A percentile compares a stretch with the other conserved stretches of the same genome.
These are phyloP conservation scores for Astragalus membranaceus DNA, from an alignment of 306 rosid genomes.

Conservation along the genomic window DNA sequence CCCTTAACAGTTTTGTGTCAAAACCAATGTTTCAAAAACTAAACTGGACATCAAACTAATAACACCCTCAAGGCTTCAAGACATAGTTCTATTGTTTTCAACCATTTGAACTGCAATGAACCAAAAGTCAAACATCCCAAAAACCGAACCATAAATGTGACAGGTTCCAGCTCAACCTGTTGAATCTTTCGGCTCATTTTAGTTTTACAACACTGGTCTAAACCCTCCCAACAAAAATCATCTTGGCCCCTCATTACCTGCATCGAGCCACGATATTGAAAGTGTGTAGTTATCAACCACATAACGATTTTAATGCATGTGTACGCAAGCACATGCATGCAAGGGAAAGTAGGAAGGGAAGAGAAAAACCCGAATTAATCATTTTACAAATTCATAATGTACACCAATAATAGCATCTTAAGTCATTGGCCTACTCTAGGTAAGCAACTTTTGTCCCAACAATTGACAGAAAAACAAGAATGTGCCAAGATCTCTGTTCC, in stretches of 20 bases:
- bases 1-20: background rate
- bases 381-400: background rate
- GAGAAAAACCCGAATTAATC: background rate
- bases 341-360: background rate
- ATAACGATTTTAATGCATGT: background rate
- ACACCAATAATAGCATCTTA: background rate
- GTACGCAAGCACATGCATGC: too few relatives aligned
- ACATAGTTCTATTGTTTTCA: too few relatives aligned
- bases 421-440: conserved; percentile 9
- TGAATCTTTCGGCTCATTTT: too few relatives aligned
- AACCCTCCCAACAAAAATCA: background rate
- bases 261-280: background rate
- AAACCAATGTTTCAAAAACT: too few relatives aligned
- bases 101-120: too few relatives aligned
- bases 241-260: background rate
- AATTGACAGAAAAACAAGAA: background rate
- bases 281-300: background rate
- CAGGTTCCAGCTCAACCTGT: too few relatives aligned
- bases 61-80: too few relatives aligned
- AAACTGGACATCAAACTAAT: too few relatives aligned
- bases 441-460: background rate
- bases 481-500: background rate
- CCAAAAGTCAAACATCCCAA: too few relatives aligned
- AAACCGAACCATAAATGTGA: too few relatives aligned
- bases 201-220: background rate